Evolutionary conservation across 352 stramenopile species (phyloP), one percentile per base, ranked within the genome.

Genomic region (Phytopythium kandeliae): DNA sequence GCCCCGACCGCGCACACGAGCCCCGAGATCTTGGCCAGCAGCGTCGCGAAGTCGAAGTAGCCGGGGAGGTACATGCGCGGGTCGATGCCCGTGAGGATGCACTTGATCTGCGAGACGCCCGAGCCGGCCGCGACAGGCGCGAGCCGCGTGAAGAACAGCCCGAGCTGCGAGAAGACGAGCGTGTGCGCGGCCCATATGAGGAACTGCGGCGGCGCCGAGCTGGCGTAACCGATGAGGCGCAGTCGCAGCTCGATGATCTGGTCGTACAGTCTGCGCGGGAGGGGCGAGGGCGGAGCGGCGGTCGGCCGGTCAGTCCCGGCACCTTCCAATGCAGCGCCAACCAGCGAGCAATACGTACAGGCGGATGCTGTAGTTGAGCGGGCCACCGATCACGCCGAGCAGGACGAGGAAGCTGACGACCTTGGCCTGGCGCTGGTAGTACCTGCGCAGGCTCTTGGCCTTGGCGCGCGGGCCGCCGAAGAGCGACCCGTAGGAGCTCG

Each of bases 1-100:
- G 88, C 87, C 8, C 93, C 88, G 21, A 99, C 79, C 15, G 86
- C 86, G 44, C 96, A 98, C 8, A 97, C 86, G 7, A 99, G 91
- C 24, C 96, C 97, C 13, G 97, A 61, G 47, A 92, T 67, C 60
- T 97, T 97, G 22, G 86, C 84, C 11, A 96, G 45, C n/a, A 92
- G 73, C n/a, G 83, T 93, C 30, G 59, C 62, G 30, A 80, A 78
- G 48, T 89, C 79, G 67, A 96, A 91, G 60, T 92, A 95, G 5
- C 83, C 78, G 2, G 80, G 78, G 1, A 92, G 55, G 48, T 94
- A 92, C 66, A 92, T 86, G 11, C 69, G 73, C 19, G 76, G 76
- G 37, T 93, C 80, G 51, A 92, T 77, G 30, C 82, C 85, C n/a
- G 78, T 92, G 43, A 94, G 71, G 36, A 96, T 91, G 11, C 78